Evolutionary conservation across 805 yeast genomes (phyloP).

Genomic region (Kodamaea fukazawae): DNA sequence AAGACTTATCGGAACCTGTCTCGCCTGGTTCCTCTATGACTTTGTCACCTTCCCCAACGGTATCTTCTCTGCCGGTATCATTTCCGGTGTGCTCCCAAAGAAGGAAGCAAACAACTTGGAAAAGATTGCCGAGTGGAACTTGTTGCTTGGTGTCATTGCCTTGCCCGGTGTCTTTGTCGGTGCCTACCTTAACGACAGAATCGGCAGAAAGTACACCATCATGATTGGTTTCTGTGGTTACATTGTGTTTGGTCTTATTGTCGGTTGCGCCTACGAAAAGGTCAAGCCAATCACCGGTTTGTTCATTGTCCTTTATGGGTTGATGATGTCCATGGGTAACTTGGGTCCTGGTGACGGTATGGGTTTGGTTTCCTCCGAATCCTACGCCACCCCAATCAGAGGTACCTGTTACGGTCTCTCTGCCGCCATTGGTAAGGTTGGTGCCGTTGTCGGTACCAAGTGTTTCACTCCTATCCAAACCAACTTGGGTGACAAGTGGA

Average conservation of each 20-base stretch:
- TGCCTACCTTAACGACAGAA: conserved; percentile 57
- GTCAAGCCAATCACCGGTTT: conserved; percentile 56
- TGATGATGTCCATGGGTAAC: conserved; percentile 68
- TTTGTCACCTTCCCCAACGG: conserved; percentile 81
- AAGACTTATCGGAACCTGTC: conserved; percentile 65
- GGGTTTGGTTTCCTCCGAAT: conserved; percentile 67
- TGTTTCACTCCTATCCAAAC: conserved; percentile 65
- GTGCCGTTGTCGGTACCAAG: conserved; percentile 81
- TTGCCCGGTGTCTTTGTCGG: conserved; percentile 75
- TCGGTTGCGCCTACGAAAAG: conserved; percentile 61
- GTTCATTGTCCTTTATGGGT: conserved; percentile 70
- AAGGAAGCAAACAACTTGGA: conserved; percentile 40
- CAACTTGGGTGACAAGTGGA: conserved; percentile 66
- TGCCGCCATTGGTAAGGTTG: conserved; percentile 80
- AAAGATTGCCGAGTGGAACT: conserved; percentile 69
- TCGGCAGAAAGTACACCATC: conserved; percentile 72
- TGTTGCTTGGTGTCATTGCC: conserved; percentile 60
- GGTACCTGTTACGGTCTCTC: conserved; percentile 73
- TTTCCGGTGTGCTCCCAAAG: conserved; percentile 45
- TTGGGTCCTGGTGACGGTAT: conserved; percentile 77
- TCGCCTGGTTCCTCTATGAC: conserved; percentile 78
- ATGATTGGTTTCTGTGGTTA: conserved; percentile 72
- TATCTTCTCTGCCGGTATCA: conserved; percentile 59
- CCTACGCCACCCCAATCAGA: conserved; percentile 73
- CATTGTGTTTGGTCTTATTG: conserved; percentile 66